Evolutionary conservation across 805 yeast species (phyloP).

Genomic region (Zygotorulaspora danielsina): DNA sequence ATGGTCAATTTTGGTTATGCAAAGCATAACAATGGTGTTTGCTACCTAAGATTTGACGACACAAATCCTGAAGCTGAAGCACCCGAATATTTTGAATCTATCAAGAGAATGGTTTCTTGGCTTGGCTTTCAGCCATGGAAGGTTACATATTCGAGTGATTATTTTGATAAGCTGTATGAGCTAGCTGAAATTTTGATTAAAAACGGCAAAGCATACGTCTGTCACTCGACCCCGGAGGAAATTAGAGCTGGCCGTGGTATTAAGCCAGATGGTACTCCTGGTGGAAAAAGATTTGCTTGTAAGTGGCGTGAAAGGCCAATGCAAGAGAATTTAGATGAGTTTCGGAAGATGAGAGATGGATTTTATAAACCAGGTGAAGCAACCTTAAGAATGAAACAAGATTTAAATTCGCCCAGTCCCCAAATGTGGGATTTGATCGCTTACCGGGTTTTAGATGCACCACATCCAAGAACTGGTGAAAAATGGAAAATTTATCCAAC

Average conservation of each 20-base stretch:
- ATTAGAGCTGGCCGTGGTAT: slow-evolving; percentile 88
- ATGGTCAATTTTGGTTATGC: slow-evolving; percentile 98
- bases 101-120: slow-evolving; percentile 84
- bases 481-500: slow-evolving; percentile 99
- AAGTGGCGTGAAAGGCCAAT: slow-evolving; percentile 64
- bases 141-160: slow-evolving; percentile 92
- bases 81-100: slow-evolving; percentile 80
- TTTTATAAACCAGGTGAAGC: slow-evolving; percentile 86
- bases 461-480: slow-evolving; percentile 94
- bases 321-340: slow-evolving; percentile 73
- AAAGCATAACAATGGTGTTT: slow-evolving; percentile 74
- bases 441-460: slow-evolving; percentile 85
- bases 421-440: slow-evolving; percentile 99
- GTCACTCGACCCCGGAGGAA: slow-evolving; percentile 90
- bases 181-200: slow-evolving; percentile 79
- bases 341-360: slow-evolving; percentile 91
- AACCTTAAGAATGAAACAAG: slow-evolving; percentile 95
- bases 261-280: slow-evolving; percentile 85
- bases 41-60: slow-evolving; percentile 93
- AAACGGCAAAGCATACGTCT: slow-evolving; percentile 77
- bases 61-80: slow-evolving; percentile 99
- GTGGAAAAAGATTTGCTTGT: slow-evolving; percentile 87
- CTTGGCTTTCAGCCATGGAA: slow-evolving; percentile 92
- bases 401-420: slow-evolving; percentile 82
- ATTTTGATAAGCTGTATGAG: slow-evolving; percentile 82